Percentiles rank a stretch among this genome's conserved stretches.
Conservation (phyloP, 768 basidiomycete genomes). For the Boletus edulis region DNA sequence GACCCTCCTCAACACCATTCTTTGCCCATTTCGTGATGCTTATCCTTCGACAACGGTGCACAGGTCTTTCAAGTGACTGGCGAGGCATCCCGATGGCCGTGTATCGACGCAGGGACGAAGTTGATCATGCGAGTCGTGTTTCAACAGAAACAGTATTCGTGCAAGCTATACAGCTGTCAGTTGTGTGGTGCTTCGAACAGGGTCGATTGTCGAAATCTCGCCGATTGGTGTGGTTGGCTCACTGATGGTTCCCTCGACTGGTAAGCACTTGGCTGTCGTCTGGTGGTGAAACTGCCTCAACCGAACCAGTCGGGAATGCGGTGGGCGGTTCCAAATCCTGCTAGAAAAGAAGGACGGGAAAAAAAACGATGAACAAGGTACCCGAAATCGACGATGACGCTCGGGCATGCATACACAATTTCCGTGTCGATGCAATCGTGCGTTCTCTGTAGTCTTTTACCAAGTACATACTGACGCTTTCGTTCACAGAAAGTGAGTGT, state of each 20-base stretch:
- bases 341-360: no score
- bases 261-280: slow-evolving; percentile 3
- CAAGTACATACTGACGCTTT: no score
- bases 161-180: slow-evolving; percentile 14
- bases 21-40: slow-evolving; percentile 82
- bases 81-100: slow-evolving; percentile 21
- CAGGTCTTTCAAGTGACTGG: slow-evolving; percentile 20
- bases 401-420: no score
- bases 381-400: neutral
- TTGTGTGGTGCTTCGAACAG: slow-evolving; percentile 20
- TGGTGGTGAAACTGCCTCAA: neutral
- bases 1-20: slow-evolving; percentile 80
- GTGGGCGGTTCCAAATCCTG: slow-evolving; percentile 22
- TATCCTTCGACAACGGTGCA: slow-evolving; percentile 22
- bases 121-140: slow-evolving; percentile 24
- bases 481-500: no score
- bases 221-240: slow-evolving; percentile 21
- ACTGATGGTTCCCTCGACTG: slow-evolving; percentile 24
- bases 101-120: slow-evolving; percentile 25
- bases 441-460: no score
- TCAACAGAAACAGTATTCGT: slow-evolving; percentile 14
- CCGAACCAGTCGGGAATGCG: slow-evolving; percentile 14
- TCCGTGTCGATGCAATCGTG: no score
- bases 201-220: slow-evolving; percentile 10
- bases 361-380: neutral